Evolutionary conservation across 2,329 filamentous ascomycete genomes (phyloP), one percentile per base, ranked within the genome.

Genomic region (Colletotrichum sp.): DNA sequence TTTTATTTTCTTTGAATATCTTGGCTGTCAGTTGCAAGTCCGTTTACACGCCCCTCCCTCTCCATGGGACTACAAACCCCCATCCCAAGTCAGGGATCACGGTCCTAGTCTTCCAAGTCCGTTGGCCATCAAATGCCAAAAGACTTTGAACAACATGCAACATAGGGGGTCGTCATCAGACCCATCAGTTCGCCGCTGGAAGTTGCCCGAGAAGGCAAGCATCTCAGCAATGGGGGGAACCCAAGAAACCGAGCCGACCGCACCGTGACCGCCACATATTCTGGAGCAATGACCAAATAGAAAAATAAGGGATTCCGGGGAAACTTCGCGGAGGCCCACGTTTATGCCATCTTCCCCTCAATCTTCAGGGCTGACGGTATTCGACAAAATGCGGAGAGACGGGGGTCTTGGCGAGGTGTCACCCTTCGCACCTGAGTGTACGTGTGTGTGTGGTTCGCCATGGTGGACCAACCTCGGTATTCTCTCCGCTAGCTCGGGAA

Each of bases 251-350:
- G 72, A 71, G 28, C 65, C 30, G 65, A 63, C 65, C 43, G 43
- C 34, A 32, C 48, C 13, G 61, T 21, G 43, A 32, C 48, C 61
- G 61, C 61, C 32, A 63, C 61, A 38, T 63, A 62, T 21, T 21
- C 66, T 69, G 34, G 32, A 55, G 28, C 52, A 28, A 36, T 59
- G 56, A 55, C 64, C 26, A 59, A 26, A 58, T 10, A 10, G 36
- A 16, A 59, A 43, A n/a, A 66, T 74, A 71, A 67, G 71, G 74
- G 43, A 76, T 74, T 74, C 74, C 71, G 74, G 74, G 71, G 74
- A 74, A 76, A 68, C 62, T 32, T 74, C 62, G 74, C 55, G 63
- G 62, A 65, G 71, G 61, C 43, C 73, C 73, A 75, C 69, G 73
- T 72, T 56, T n/a, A 38, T 24, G 21, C 55, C 55, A 14, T 59